These are phyloP conservation scores for Solanum lycopersicoides DNA, from an alignment of 257 asterid species.

Conservation along the genomic window DNA sequence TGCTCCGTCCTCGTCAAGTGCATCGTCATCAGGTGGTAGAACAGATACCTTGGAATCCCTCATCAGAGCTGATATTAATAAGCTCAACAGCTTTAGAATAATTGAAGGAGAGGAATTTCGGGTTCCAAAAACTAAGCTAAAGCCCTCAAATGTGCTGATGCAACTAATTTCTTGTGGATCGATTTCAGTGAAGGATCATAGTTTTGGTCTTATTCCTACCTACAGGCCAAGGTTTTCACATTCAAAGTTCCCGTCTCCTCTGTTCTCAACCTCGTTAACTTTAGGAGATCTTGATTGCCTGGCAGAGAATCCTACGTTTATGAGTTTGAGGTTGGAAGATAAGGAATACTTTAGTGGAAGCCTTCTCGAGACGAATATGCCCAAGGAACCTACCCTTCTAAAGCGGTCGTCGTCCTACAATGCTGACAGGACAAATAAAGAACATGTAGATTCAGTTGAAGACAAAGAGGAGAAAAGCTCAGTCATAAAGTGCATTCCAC, in stretches of 20 bases:
- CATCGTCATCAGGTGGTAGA: conserved; percentile 68
- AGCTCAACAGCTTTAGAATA: conserved; percentile 70
- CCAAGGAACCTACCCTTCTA: conserved; percentile 48
- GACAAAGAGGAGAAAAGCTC: conserved; percentile 42
- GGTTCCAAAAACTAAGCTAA: conserved; percentile 46
- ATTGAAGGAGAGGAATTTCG: conserved; percentile 59
- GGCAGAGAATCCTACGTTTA: conserved; percentile 58
- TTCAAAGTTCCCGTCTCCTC: conserved; percentile 69
- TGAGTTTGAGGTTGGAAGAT: conserved; percentile 60
- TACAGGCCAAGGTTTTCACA: conserved; percentile 76
- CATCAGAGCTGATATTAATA: conserved; percentile 71
- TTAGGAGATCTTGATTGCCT: conserved; percentile 72
- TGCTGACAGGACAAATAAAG: conserved; percentile 57
- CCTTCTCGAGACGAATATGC: conserved; percentile 59
- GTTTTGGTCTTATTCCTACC: conserved; percentile 70
- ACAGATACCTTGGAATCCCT: conserved; percentile 84
- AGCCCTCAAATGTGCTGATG: conserved; percentile 81
- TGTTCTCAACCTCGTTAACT: conserved; percentile 62
- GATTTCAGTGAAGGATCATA: conserved; percentile 77
- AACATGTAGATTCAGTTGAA: conserved; percentile 36
- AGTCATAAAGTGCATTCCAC: conserved; percentile 71
- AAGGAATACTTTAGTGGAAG: conserved; percentile 94
- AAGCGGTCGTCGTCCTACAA: conserved; percentile 79
- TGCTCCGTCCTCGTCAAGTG: conserved; percentile 64
- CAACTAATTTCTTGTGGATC: conserved; percentile 94